These are phyloP conservation scores for Neofusicoccum cordaticola DNA, from an alignment of 2,329 filamentous ascomycete genomes.

Conservation along the genomic window DNA sequence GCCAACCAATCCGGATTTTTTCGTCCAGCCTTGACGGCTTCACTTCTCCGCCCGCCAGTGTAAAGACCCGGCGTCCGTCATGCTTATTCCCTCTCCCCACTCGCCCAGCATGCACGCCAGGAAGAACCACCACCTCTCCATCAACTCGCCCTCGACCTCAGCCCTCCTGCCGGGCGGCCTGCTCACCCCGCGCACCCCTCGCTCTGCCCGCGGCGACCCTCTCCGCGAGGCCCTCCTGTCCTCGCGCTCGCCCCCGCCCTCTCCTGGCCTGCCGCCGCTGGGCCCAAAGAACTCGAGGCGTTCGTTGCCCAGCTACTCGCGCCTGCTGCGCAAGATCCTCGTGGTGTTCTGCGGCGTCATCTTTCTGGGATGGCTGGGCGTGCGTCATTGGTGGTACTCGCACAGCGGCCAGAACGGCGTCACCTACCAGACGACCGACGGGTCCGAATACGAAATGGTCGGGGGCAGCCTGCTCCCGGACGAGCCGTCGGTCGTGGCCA, in stretches of 20 bases:
- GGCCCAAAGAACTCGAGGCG: conserved; percentile 65
- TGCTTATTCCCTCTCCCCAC: conserved; percentile 14
- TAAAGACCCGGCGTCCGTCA: conserved; percentile 2
- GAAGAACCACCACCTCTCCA: conserved; percentile 47
- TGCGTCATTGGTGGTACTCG: conserved; percentile 3
- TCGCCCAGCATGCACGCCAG: conserved; percentile 43
- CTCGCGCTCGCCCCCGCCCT: conserved; percentile 66
- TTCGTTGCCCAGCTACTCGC: conserved; percentile 47
- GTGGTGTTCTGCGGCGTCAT: conserved; percentile 51
- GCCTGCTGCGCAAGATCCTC: conserved; percentile 56
- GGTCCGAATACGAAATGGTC: conserved; percentile 64
- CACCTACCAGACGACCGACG: conserved; percentile 24
- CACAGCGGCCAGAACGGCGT: not conserved
- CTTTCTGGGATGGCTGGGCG: conserved; percentile 32
- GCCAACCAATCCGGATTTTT: conserved; percentile 7
- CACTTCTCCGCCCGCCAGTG: conserved; percentile 23
- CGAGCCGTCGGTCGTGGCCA: conserved; percentile 68
- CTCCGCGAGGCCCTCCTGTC: conserved; percentile 58
- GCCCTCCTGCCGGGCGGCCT: conserved; percentile 34
- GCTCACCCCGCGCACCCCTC: conserved; percentile 29
- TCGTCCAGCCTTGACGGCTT: conserved; percentile 14
- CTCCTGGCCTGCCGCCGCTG: conserved; percentile 67
- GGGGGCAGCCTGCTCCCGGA: conserved; percentile 64
- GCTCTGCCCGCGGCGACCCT: conserved; percentile 45
- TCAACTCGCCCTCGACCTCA: conserved; percentile 39